phyloP scores from a whole-genome alignment of 2,329 filamentous ascomycete species.

The Intubia oerlemansii region DNA sequence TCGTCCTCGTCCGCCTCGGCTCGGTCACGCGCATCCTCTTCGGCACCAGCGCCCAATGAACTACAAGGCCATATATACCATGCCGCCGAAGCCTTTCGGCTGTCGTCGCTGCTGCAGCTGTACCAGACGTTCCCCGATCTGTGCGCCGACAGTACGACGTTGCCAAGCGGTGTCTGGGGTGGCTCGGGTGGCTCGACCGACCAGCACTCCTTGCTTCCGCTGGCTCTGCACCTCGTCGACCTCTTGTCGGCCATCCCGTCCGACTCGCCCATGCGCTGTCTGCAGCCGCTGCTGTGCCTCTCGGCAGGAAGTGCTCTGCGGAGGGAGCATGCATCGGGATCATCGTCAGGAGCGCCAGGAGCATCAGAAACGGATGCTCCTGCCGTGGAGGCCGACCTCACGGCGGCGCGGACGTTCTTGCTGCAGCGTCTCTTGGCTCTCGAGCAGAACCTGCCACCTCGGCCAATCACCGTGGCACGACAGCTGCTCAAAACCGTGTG shows the following conservation, averaged over 20 bases:
- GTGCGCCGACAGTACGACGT: slow-evolving; percentile 7
- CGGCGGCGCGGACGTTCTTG: not conserved
- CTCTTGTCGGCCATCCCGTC: slow-evolving; percentile 5
- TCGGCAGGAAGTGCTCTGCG: slow-evolving; percentile 8
- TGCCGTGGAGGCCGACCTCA: not conserved
- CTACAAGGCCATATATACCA: slow-evolving; percentile 14
- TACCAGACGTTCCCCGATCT: slow-evolving; percentile 16
- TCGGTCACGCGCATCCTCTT: too few relatives aligned
- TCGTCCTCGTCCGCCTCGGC: too few relatives aligned
- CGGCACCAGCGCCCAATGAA: too few relatives aligned
- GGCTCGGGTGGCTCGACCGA: not conserved
- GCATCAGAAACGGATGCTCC: too few relatives aligned
- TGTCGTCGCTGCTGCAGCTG: slow-evolving; percentile 17
- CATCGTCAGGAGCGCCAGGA: too few relatives aligned
- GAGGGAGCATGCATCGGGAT: too few relatives aligned
- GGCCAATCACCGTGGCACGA: slow-evolving; percentile 16
- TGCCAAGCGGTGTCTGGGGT: slow-evolving; percentile 8
- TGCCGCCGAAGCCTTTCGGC: slow-evolving; percentile 17
- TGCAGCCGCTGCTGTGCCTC: slow-evolving; percentile 10
- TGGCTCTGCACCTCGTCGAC: slow-evolving; percentile 6
- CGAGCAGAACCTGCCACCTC: slow-evolving; percentile 17
- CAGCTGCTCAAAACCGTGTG: slow-evolving; percentile 18
- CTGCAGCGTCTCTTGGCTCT: slow-evolving; percentile 13
- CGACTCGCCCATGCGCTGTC: slow-evolving; percentile 9
- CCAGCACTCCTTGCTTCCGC: slow-evolving; percentile 1